phyloP scores from a whole-genome alignment of 2,329 filamentous ascomycete genomes.

The Diaporthe longicolla region DNA sequence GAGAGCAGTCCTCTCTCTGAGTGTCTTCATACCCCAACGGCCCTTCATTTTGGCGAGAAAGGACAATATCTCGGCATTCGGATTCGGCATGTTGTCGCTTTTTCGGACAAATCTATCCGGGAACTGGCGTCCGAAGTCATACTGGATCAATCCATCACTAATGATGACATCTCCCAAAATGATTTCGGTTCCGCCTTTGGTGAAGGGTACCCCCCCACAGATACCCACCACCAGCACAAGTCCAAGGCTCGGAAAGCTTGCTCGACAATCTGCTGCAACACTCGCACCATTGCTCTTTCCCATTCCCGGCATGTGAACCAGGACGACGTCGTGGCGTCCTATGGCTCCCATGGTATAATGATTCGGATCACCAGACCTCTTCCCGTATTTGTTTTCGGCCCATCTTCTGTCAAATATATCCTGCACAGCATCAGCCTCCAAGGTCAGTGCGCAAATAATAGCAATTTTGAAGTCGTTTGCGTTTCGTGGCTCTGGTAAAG shows the following conservation, averaged over 20 bases:
- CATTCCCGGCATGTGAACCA: background rate
- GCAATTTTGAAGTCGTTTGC: background rate
- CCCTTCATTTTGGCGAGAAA: constrained; percentile 2
- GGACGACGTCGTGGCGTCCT: background rate
- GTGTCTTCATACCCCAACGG: background rate
- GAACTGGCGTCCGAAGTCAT: constrained; percentile 7
- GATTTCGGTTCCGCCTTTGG: background rate
- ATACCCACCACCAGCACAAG: background rate
- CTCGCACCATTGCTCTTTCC: background rate
- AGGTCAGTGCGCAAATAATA: background rate
- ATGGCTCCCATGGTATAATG: background rate
- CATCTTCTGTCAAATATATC: background rate
- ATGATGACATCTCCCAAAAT: background rate
- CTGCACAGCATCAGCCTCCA: background rate
- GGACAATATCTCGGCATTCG: background rate
- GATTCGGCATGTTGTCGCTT: background rate
- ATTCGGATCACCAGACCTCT: background rate
- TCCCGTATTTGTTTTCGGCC: background rate
- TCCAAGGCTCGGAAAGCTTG: background rate
- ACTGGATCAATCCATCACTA: background rate
- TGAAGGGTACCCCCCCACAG: background rate
- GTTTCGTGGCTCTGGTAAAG: background rate
- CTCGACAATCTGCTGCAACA: background rate
- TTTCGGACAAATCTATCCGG: background rate
- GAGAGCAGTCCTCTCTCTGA: background rate